Evolutionary conservation across 139 green algal species (phyloP).

Genomic region (Chlorella sp.): DNA sequence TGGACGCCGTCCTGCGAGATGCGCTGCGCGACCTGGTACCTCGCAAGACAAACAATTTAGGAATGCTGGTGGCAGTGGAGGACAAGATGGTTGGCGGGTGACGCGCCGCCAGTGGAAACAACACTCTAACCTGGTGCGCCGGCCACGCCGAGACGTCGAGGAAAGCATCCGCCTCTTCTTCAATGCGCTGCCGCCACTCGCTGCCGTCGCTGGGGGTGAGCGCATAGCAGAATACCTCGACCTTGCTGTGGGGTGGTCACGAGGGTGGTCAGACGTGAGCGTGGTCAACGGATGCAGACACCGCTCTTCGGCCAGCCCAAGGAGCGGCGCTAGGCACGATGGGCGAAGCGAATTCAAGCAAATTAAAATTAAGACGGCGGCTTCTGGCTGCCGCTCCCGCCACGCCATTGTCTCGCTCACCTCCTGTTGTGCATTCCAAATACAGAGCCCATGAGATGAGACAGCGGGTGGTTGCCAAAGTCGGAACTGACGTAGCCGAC

Average conservation of each 20-base stretch:
- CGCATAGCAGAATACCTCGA: slow-evolving; percentile 90
- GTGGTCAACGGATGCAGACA: no score
- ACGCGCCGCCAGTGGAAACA: no score
- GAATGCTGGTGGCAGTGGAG: no score
- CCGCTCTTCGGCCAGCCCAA: no score
- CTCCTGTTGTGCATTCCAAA: slow-evolving; percentile 83
- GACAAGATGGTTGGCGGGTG: no score
- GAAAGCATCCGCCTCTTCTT: slow-evolving; percentile 80
- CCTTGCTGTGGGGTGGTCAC: no score
- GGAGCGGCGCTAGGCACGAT: no score
- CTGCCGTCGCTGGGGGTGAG: slow-evolving; percentile 73
- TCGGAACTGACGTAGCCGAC: slow-evolving; percentile 85
- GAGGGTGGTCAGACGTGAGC: no score
- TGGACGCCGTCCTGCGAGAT: slow-evolving; percentile 79
- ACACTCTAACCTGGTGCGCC: slow-evolving; percentile 30
- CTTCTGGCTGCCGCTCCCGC: no score
- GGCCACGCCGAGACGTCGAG: slow-evolving; percentile 68
- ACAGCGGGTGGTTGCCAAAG: slow-evolving; percentile 93
- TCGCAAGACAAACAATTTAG: no score
- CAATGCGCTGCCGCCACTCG: slow-evolving; percentile 79
- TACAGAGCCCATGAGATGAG: slow-evolving; percentile 90
- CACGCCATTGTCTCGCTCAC: background rate
- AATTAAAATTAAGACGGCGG: no score
- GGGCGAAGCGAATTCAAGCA: no score
- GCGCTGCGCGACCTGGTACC: slow-evolving; percentile 66